These are phyloP conservation scores for Hypsizygus ulmarius DNA, from an alignment of 1,284 basidiomycete species.

Conservation along the genomic window DNA sequence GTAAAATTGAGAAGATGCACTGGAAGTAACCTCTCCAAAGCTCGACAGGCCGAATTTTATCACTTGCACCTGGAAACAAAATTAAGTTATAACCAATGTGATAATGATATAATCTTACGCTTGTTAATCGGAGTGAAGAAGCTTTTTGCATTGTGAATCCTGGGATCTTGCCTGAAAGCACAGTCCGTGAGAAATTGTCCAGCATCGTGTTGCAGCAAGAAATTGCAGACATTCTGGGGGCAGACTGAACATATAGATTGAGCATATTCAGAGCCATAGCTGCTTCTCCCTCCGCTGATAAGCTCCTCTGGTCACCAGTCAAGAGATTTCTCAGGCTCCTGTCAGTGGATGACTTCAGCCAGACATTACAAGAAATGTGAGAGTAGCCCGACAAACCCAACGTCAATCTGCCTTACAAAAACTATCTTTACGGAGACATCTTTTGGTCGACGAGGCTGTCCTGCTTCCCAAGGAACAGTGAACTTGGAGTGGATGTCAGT, in stretches of 20 bases:
- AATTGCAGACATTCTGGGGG: slow-evolving; percentile 26
- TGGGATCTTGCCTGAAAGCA: slow-evolving; percentile 17
- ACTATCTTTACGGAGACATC: slow-evolving; percentile 20
- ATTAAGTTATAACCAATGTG: background rate
- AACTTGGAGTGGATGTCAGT: slow-evolving; percentile 19
- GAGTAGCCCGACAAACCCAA: slow-evolving; percentile 16
- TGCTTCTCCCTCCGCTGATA: slow-evolving; percentile 18
- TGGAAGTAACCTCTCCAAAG: slow-evolving; percentile 38
- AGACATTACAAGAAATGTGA: background rate
- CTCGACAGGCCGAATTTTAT: slow-evolving; percentile 29
- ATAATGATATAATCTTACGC: slow-evolving; percentile 10
- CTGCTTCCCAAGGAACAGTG: slow-evolving; percentile 23
- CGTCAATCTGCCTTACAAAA: slow-evolving; percentile 23
- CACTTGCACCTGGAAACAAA: slow-evolving; percentile 11
- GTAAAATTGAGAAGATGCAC: slow-evolving; percentile 20
- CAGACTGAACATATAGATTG: slow-evolving; percentile 34
- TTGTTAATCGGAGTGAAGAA: slow-evolving; percentile 25
- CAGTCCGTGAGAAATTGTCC: background rate
- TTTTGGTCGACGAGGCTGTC: slow-evolving; percentile 14
- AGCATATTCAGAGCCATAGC: slow-evolving; percentile 32
- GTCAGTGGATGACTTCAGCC: background rate
- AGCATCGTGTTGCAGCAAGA: background rate
- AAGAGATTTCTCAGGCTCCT: slow-evolving; percentile 18
- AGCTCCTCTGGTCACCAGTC: slow-evolving; percentile 15
- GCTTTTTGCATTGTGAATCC: slow-evolving; percentile 28